A percentile compares a stretch with the other conserved stretches of the same genome.
Evolutionary conservation across 371 early-diverging fungal genomes (phyloP).

Genomic region (Choanephora cucurbitarum): DNA sequence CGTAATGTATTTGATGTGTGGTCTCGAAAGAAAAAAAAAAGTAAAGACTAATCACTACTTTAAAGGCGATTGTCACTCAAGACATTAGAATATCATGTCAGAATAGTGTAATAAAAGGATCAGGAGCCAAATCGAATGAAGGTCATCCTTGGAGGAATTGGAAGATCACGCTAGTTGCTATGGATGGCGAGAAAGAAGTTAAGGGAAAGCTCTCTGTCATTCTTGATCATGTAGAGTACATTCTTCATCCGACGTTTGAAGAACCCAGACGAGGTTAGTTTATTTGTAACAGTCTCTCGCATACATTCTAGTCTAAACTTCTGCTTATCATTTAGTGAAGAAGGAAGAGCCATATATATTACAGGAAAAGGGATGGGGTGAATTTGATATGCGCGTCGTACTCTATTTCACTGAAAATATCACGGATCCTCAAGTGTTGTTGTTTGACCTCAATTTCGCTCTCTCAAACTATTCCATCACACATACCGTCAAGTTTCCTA

Average conservation of each 20-base stretch:
- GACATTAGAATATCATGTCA: constrained; percentile 50
- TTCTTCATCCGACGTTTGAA: constrained; percentile 75
- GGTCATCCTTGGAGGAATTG: constrained; percentile 63
- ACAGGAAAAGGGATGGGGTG: constrained; percentile 74
- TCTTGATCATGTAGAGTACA: constrained; percentile 71
- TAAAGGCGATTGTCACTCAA: constrained; percentile 25
- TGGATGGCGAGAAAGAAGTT: constrained; percentile 50
- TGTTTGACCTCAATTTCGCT: constrained; percentile 68
- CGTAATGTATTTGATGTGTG: too few relatives aligned
- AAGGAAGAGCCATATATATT: constrained; percentile 62
- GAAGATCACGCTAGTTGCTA: constrained; percentile 57
- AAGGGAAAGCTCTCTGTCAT: constrained; percentile 52
- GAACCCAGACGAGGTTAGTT: constrained; percentile 59
- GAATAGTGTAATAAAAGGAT: constrained; percentile 41
- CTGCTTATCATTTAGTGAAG: too few relatives aligned
- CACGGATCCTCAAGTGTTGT: constrained; percentile 47
- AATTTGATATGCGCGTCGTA: constrained; percentile 67
- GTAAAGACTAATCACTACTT: too few relatives aligned
- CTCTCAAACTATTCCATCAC: constrained; percentile 50
- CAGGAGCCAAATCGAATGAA: constrained; percentile 34
- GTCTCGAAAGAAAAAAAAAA: too few relatives aligned
- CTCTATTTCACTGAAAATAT: constrained; percentile 58
- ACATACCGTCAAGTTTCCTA: constrained; percentile 40
- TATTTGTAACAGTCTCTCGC: not conserved
- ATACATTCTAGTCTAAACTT: too few relatives aligned